Conservation (phyloP, 2,329 filamentous ascomycete genomes). For the Aspergillus hortae region DNA sequence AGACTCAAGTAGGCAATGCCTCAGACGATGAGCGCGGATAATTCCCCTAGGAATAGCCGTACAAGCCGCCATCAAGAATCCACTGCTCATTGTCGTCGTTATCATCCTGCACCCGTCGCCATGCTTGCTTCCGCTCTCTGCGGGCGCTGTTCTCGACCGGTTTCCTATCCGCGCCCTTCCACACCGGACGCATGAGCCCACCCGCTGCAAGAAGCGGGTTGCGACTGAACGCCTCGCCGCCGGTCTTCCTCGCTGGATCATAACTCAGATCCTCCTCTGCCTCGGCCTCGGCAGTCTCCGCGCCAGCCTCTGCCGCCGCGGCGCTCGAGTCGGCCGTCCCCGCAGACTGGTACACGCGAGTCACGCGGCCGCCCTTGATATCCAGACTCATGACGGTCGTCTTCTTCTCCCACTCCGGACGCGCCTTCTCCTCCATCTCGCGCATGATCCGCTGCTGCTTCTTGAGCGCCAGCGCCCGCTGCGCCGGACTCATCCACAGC, state of each 20-base stretch:
- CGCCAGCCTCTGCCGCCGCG: constrained; percentile 6
- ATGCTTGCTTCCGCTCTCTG: constrained; percentile 39
- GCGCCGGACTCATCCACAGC: constrained; percentile 81
- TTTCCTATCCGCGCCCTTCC: constrained; percentile 36
- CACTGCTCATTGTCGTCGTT: constrained; percentile 47
- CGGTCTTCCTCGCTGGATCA: constrained; percentile 16
- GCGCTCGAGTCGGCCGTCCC: constrained; percentile 23
- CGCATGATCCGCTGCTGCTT: constrained; percentile 77
- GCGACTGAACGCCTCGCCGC: constrained; percentile 38
- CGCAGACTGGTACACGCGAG: constrained; percentile 49
- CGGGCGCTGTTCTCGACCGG: constrained; percentile 17
- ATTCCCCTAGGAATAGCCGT: constrained; percentile 26
- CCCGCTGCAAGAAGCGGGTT: constrained; percentile 44
- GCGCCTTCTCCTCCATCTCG: constrained; percentile 81
- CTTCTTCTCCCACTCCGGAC: constrained; percentile 85
- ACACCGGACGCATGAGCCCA: constrained; percentile 43
- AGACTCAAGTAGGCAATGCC: no score
- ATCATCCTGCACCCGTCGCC: constrained; percentile 47
- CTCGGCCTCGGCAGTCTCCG: constrained; percentile 25
- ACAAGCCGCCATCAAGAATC: constrained; percentile 44
- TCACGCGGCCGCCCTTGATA: constrained; percentile 71
- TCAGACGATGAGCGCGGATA: background rate
- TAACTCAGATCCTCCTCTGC: constrained; percentile 18
- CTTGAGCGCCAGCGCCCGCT: constrained; percentile 78
- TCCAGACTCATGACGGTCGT: constrained; percentile 82